Evolutionary conservation across 202 grass and related monocot genomes (phyloP), one percentile per base, ranked within the genome.

Genomic region (Elaeis oleifera): DNA sequence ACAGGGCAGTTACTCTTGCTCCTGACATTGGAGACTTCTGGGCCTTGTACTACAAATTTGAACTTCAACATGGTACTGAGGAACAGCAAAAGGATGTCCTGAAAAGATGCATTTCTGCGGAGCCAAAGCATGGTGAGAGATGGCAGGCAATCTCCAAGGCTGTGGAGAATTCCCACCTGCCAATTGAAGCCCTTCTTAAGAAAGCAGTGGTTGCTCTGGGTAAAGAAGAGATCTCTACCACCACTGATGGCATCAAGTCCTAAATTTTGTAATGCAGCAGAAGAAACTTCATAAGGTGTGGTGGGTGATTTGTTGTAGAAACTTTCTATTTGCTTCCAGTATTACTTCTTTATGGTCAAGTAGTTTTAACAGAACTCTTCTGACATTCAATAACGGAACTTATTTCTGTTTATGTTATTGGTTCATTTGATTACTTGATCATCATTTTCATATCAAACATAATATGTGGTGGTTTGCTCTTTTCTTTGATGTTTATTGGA

Each of bases 21-120:
- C 90, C 90, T 72, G 86, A 95, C 69, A 57, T 87, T 50, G 86
- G 86, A 54, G 90, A 95, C 56, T 86, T 86, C 58, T 95, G 90
- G 90, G 80, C 76, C 4, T 75, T 86, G 25, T 90, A 81, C 54
- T 84, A 95, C 50, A 95, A 86, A 60, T 95, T 95, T 70, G 90
- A 95, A 79, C 76, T 95, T 64, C 86, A 84, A 61, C 83, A 95
- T 69, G 90, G 86, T 49, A 79, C 64, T 75, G 66, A 76, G 6
- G 90, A 95, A 22, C 75, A 72, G 5, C 86, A 95, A 79, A 95
- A 59, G 60, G 85, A 90, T 51, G 86, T 90, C 25, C 62, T 87
- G 54, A 86, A 74, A 81, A 75, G 83, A 74, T 95, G 86, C 59
- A 61, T 87, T 68, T 70, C 77, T 66, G 85, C 85, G 28, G 86